Conservation (phyloP, 176 grass and related monocot genomes). For the Cocos nucifera region DNA sequence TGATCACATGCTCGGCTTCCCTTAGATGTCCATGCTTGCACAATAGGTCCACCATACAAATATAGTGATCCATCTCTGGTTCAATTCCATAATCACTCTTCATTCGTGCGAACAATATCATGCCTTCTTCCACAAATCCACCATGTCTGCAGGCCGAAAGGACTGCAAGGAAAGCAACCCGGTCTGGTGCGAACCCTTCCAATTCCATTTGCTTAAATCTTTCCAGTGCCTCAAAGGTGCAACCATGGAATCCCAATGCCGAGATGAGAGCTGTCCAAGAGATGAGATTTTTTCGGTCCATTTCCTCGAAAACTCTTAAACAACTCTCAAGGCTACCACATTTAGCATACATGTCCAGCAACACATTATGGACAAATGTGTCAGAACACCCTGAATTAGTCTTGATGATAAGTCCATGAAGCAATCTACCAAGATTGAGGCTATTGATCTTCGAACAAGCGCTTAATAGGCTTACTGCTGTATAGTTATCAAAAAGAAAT, state of each 20-base stretch:
- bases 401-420: constrained; percentile 69
- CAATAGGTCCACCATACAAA: constrained; percentile 63
- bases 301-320: constrained; percentile 54
- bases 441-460: constrained; percentile 65
- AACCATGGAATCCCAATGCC: constrained; percentile 62
- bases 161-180: constrained; percentile 50
- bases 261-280: constrained; percentile 73
- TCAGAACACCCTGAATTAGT: constrained; percentile 37
- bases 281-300: constrained; percentile 50
- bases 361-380: constrained; percentile 47
- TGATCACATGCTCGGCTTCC: constrained; percentile 53
- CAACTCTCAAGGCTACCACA: constrained; percentile 72
- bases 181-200: constrained; percentile 50
- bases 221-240: constrained; percentile 45
- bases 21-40: constrained; percentile 52
- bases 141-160: constrained; percentile 65
- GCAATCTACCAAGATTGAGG: constrained; percentile 43
- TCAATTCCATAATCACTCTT: constrained; percentile 38
- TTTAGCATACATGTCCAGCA: constrained; percentile 86
- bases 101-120: constrained; percentile 54
- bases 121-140: constrained; percentile 54
- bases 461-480: constrained; percentile 44
- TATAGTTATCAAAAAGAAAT: constrained; percentile 35
- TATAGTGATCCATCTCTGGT: constrained; percentile 73
- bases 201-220: constrained; percentile 54